Base-by-base conservation (phyloP, 768 basidiomycete genomes). In the Mycena pura region DNA sequence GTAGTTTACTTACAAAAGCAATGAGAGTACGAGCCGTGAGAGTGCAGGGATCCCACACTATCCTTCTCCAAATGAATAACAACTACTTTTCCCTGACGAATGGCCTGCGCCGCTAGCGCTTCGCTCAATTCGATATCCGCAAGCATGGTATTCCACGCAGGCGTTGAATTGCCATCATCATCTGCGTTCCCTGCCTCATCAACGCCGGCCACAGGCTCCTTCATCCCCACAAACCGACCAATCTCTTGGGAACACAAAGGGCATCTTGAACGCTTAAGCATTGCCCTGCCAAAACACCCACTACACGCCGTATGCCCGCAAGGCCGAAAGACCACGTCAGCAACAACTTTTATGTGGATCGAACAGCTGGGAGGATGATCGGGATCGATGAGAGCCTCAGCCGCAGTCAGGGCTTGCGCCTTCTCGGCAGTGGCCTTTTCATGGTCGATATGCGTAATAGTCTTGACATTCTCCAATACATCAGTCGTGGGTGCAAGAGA, bases 221-320 rank as follows among this genome's bases (percentile, higher is more conserved):
- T 58, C 44, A 51, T 56, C 17, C 66, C 66, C 7, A 68, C 63
- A 45, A 68, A 68, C 56, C 45, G 58, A 27, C 22, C 11, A 22
- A 68, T 53, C 15, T 32, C 11, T 3, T 24, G n/a, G 14, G 28
- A 50, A 41, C 66, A 67, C 17, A 31, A 29, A 6, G 47, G 45
- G 48, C 64, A 68, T 25, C 46, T 44, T 31, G 66, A 65, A 3
- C 60, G 36, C 17, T 60, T 51, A 17, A 58, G 27, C 45, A 67
- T 31, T 15, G 66, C 45, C 5, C 15, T 29, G 14, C 66, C 66
- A 29, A 67, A 28, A 43, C 66, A 68, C 27, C 28, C 40, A 29
- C 24, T 19, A 50, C 66, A 68, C 3, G 29, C 66, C 11, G 47
- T 41, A 38, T 68, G 66, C 5, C 50, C 48, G 52, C 66, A 68